phyloP scores from a whole-genome alignment of 108 stramenopile species.

The Skeletonema marinoi region DNA sequence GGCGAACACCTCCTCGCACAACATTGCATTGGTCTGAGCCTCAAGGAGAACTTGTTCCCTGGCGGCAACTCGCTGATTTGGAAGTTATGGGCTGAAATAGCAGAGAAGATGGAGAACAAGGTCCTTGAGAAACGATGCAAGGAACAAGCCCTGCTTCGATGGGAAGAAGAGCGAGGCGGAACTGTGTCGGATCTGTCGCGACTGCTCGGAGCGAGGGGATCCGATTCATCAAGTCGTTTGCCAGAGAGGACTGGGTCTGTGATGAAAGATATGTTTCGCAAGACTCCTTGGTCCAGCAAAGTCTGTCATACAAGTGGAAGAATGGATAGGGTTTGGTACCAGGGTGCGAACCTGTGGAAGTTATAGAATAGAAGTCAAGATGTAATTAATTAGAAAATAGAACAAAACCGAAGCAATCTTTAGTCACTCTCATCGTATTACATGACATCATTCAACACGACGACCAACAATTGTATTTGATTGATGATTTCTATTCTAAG shows the following conservation, averaged over 20 bases:
- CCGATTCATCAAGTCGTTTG: slow-evolving; percentile 8
- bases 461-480: no score
- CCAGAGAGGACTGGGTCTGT: slow-evolving; percentile 33
- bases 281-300: slow-evolving; percentile 48
- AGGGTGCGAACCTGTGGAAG: slow-evolving; percentile 35
- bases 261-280: slow-evolving; percentile 49
- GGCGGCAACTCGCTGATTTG: slow-evolving; percentile 62
- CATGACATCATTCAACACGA: no score
- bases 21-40: slow-evolving; percentile 70
- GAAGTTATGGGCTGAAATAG: slow-evolving; percentile 75
- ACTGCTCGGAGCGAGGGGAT: slow-evolving; percentile 24
- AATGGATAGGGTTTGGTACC: slow-evolving; percentile 39
- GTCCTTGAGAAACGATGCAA: slow-evolving; percentile 52
- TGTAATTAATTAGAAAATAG: not conserved
- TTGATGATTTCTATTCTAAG: no score
- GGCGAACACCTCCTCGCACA: slow-evolving; percentile 70
- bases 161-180: slow-evolving; percentile 42
- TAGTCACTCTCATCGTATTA: no score
- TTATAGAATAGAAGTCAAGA: slow-evolving; percentile 1
- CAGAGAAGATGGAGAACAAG: slow-evolving; percentile 59
- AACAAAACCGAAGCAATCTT: no score
- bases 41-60: slow-evolving; percentile 69
- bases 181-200: slow-evolving; percentile 36
- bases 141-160: slow-evolving; percentile 38
- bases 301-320: slow-evolving; percentile 19